A percentile compares a stretch with the other conserved stretches of the same genome.
Conservation (phyloP, 768 basidiomycete species). For the Mycena crocata region DNA sequence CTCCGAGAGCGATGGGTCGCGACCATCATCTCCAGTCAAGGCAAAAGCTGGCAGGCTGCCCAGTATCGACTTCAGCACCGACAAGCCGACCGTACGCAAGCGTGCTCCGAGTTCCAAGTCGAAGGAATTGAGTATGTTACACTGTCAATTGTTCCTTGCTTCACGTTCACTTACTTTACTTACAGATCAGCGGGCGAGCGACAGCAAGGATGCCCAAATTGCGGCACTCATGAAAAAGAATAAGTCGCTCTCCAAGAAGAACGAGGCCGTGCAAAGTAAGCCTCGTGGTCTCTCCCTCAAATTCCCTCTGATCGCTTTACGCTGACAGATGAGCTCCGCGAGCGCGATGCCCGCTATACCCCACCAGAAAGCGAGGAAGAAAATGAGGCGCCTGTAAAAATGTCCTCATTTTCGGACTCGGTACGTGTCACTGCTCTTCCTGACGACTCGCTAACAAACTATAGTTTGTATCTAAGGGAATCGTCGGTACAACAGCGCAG, state of each 20-base stretch:
- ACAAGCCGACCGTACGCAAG: not conserved
- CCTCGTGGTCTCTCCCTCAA: conserved; percentile 2
- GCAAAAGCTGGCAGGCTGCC: not conserved
- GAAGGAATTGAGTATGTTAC: not conserved
- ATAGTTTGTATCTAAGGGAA: conserved; percentile 8
- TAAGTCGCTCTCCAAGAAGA: not conserved
- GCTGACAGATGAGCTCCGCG: not conserved
- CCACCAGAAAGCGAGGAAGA: conserved; percentile 18
- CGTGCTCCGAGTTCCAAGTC: not conserved
- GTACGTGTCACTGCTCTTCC: not conserved
- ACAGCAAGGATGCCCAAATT: not conserved
- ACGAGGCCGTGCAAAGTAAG: not conserved
- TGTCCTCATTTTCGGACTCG: not conserved
- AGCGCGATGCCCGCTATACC: not conserved
- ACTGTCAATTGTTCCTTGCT: not conserved
- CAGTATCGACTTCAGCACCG: not conserved
- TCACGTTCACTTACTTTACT: not conserved
- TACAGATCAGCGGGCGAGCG: not conserved
- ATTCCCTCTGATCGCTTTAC: not conserved
- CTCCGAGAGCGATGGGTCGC: not conserved
- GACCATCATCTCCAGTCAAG: not conserved
- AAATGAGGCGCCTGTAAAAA: not conserved
- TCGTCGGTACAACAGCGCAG: not conserved
- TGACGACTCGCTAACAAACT: not conserved
- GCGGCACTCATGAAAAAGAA: not conserved